phyloP scores from a whole-genome alignment of 2,329 filamentous ascomycete species.

The Aspergillus ochraceus region DNA sequence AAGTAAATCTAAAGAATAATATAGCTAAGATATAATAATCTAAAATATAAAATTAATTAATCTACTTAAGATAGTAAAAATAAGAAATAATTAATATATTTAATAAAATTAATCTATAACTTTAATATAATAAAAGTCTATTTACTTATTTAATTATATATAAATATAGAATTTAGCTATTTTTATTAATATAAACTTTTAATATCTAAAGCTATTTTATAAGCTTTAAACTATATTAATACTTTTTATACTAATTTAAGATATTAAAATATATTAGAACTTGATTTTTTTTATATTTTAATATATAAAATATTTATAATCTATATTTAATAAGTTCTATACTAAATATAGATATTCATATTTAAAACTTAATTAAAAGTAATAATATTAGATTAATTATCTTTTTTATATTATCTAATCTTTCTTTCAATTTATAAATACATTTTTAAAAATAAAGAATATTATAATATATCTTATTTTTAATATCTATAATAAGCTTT shows the following conservation, averaged over 20 bases:
- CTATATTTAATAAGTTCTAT: constrained; percentile 4
- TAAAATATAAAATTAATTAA: too few species aligned
- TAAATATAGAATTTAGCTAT: constrained; percentile 7
- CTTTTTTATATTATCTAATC: constrained; percentile 17
- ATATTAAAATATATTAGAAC: constrained; percentile 19
- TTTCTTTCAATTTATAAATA: constrained; percentile 18
- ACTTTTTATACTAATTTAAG: constrained; percentile 12
- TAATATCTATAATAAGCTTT: constrained; percentile 5
- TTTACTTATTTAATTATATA: too few species aligned
- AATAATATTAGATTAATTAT: constrained; percentile 15
- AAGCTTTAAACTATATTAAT: constrained; percentile 13
- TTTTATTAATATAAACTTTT: constrained; percentile 14
- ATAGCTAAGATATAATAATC: too few species aligned
- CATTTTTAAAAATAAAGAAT: constrained; percentile 15
- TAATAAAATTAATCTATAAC: background rate
- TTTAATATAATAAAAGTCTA: background rate
- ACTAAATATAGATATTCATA: background rate
- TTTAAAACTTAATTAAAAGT: constrained; percentile 3
- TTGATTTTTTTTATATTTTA: constrained; percentile 19
- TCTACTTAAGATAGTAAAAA: too few species aligned
- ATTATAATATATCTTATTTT: constrained; percentile 16
- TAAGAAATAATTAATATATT: background rate
- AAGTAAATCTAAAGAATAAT: too few species aligned
- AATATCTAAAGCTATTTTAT: constrained; percentile 12
- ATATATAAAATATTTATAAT: constrained; percentile 11